These are phyloP conservation scores for Xylariaceae sp. DNA, from an alignment of 2,329 filamentous ascomycete genomes.

Conservation along the genomic window DNA sequence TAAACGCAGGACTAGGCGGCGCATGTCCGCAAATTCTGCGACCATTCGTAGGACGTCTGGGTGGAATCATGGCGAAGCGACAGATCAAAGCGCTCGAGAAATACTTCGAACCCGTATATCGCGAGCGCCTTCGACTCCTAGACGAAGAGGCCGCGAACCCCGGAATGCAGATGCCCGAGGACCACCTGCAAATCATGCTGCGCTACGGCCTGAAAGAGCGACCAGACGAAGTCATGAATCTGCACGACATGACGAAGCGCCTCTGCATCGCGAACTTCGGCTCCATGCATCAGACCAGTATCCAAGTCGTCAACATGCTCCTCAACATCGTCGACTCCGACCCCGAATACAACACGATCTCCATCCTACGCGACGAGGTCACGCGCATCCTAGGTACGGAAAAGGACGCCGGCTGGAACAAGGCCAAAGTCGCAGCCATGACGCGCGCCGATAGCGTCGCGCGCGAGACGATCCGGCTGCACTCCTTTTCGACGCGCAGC, in stretches of 20 bases:
- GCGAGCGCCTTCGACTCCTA: constrained; percentile 20
- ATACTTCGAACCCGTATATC: constrained; percentile 23
- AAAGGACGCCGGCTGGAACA: constrained; percentile 35
- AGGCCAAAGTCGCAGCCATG: constrained; percentile 35
- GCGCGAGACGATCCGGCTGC: constrained; percentile 39
- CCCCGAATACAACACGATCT: constrained; percentile 35
- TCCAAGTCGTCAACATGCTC: constrained; percentile 38
- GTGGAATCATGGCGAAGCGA: constrained; percentile 18
- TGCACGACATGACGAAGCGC: constrained; percentile 31
- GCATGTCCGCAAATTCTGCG: constrained; percentile 11
- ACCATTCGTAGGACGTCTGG: constrained; percentile 16
- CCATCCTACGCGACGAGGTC: constrained; percentile 36
- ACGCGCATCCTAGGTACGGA: constrained; percentile 26
- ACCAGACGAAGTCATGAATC: constrained; percentile 33
- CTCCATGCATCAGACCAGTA: constrained; percentile 37
- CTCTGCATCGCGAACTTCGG: constrained; percentile 34
- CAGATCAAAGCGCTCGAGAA: constrained; percentile 27
- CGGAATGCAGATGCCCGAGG: constrained; percentile 30
- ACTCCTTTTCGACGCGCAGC: constrained; percentile 31
- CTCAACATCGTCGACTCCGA: constrained; percentile 41
- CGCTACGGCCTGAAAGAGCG: constrained; percentile 36
- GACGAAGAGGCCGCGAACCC: constrained; percentile 18
- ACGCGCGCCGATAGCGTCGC: constrained; percentile 37
- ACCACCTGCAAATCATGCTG: constrained; percentile 41
- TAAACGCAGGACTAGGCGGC: constrained; percentile 10